A percentile compares a stretch with the other conserved stretches of the same genome.
These are phyloP conservation scores for Persicaria maculosa DNA, from an alignment of 148 eudicot species.

Conservation along the genomic window DNA sequence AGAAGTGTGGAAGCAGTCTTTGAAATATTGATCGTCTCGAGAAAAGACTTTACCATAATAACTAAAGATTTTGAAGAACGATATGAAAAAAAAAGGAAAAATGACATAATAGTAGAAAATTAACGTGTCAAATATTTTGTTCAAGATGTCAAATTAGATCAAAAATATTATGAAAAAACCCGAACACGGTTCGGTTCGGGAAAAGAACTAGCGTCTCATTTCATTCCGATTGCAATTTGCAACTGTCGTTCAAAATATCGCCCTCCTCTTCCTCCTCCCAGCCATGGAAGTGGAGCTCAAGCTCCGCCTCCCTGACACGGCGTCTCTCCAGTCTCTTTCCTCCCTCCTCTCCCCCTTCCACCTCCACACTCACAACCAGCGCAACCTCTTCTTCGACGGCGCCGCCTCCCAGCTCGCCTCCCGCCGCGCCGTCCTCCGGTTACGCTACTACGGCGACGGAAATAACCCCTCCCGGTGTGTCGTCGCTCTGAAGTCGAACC, in stretches of 20 bases:
- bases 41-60: no score
- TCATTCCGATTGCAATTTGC: no score
- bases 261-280: slow-evolving; percentile 22
- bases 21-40: no score
- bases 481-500: slow-evolving; percentile 58
- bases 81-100: no score
- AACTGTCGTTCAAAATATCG: neutral
- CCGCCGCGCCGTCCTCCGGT: slow-evolving; percentile 62
- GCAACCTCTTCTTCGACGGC: slow-evolving; percentile 76
- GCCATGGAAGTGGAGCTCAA: slow-evolving; percentile 84
- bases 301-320: slow-evolving; percentile 45
- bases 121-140: no score
- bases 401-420: slow-evolving; percentile 48
- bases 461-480: slow-evolving; percentile 45
- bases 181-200: no score
- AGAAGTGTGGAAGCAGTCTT: no score
- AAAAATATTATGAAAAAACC: no score
- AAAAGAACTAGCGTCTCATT: no score
- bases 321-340: slow-evolving; percentile 38
- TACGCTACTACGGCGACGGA: slow-evolving; percentile 62
- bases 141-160: no score
- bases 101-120: no score
- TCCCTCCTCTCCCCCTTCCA: slow-evolving; percentile 49
- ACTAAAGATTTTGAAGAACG: no score
- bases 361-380: slow-evolving; percentile 49